Percentiles rank a stretch among this genome's conserved stretches.
These are phyloP conservation scores for Aspergillus pseudoglaucus DNA, from an alignment of 2,329 filamentous ascomycete genomes.

Conservation along the genomic window DNA sequence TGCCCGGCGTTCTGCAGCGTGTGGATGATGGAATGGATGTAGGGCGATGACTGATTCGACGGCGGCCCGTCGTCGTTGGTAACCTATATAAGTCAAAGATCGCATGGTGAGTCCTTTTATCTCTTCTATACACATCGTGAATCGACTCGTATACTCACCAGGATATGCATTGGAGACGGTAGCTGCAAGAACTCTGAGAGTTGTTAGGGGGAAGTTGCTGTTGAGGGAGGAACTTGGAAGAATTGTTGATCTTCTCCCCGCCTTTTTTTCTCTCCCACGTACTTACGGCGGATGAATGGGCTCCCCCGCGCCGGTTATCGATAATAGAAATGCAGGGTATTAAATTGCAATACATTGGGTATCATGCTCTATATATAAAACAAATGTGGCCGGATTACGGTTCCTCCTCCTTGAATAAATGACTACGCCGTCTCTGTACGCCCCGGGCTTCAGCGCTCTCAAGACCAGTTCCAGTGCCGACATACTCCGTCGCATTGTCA, in stretches of 20 bases:
- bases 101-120: too few relatives aligned
- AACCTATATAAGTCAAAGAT: conserved; percentile 26
- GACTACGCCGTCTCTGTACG: conserved; percentile 28
- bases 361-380: not conserved
- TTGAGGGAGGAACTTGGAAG: conserved; percentile 1
- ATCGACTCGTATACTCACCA: conserved; percentile 32
- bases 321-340: not conserved
- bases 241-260: not conserved
- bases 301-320: not conserved
- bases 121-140: not conserved
- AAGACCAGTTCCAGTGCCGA: conserved; percentile 50
- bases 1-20: conserved; percentile 70
- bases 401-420: conserved; percentile 13
- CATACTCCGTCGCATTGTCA: conserved; percentile 14
- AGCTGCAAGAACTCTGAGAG: conserved; percentile 6
- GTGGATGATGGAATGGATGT: conserved; percentile 67
- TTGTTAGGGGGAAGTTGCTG: not conserved
- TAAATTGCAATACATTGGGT: conserved; percentile 1
- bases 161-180: conserved; percentile 42
- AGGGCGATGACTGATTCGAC: conserved; percentile 69
- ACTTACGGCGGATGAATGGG: not conserved
- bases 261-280: conserved; percentile 1
- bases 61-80: conserved; percentile 76
- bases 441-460: conserved; percentile 26
- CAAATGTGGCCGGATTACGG: not conserved